Evolutionary conservation across 306 rosid species (phyloP), one percentile per base, ranked within the genome.

Genomic region (Acmispon strigosus): DNA sequence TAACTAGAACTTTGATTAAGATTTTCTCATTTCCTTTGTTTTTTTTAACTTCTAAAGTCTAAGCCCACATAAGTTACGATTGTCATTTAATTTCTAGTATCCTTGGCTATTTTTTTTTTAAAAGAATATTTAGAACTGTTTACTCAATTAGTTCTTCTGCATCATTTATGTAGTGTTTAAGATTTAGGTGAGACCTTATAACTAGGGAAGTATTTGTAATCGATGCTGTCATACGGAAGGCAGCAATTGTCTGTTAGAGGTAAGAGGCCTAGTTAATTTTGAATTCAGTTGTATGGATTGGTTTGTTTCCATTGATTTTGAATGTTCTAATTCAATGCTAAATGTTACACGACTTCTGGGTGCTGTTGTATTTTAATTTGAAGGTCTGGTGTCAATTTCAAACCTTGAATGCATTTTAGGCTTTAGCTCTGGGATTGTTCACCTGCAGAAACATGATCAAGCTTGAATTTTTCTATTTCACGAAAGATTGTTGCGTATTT

Each of bases 181-280:
- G 76, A 73, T 69, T 47, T 49, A 44, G 69, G 58, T 12, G 54
- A 67, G 41, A 27, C 57, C 57, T 15, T 77, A 34, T 9, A 18
- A 42, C 44, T 19, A 39, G 50, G 52, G 52, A 66, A 61, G 22
- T 64, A 29, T 53, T 72, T 66, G 45, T 64, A 57, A 62, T 72
- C 37, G 48, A 43, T 58, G 70, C 32, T 70, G 10, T n/a, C n/a
- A n/a, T n/a, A n/a, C n/a, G n/a, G n/a, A 51, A 27, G 72, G 10
- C 68, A 1, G 34, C 32, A 56, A 69, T 32, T 29, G 57, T 44
- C 13, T 27, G 66, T 69, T 17, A 44, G 43, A 54, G 59, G 66
- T 69, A 13, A 44, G 43, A 54, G 59, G 48, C 50, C 32, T 49
- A 14, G 29, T 67, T 49, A 6, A 5, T n/a, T 51, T 76, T 29